phyloP scores from a whole-genome alignment of 257 asterid genomes.

The Lantana camara region DNA sequence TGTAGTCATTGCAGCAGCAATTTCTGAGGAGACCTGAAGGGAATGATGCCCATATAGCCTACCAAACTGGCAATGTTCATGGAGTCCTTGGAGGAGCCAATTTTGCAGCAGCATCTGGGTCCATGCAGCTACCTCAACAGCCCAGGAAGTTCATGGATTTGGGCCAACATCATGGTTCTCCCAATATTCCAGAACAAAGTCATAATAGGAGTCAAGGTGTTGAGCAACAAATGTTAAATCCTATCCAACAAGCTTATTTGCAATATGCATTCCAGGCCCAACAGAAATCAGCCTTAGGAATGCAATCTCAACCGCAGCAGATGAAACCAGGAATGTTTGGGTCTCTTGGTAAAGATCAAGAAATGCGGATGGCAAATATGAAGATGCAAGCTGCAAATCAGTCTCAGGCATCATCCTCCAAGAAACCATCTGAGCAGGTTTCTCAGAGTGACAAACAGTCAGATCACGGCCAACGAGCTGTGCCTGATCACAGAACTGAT shows the following conservation, averaged over 20 bases:
- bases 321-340: slow-evolving; percentile 68
- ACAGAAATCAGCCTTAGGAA: slow-evolving; percentile 71
- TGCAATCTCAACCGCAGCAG: slow-evolving; percentile 85
- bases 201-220: slow-evolving; percentile 75
- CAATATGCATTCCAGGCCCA: slow-evolving; percentile 79
- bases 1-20: slow-evolving; percentile 77
- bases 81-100: slow-evolving; percentile 66
- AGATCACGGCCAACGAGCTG: too few species aligned
- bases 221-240: slow-evolving; percentile 75
- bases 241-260: slow-evolving; percentile 86
- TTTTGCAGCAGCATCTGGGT: slow-evolving; percentile 64
- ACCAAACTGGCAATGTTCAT: slow-evolving; percentile 74
- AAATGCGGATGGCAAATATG: slow-evolving; percentile 56
- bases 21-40: slow-evolving; percentile 88
- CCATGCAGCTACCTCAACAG: slow-evolving; percentile 82
- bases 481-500: slow-evolving; percentile 68
- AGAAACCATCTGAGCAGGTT: slow-evolving; percentile 63
- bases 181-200: slow-evolving; percentile 67
- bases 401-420: slow-evolving; percentile 70
- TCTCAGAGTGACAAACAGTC: slow-evolving; percentile 53
- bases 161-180: slow-evolving; percentile 76
- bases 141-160: slow-evolving; percentile 66
- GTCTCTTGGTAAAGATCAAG: slow-evolving; percentile 73
- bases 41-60: slow-evolving; percentile 68
- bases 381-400: slow-evolving; percentile 70